Evolutionary conservation across 2,329 filamentous ascomycete species (phyloP), one percentile per base, ranked within the genome.

Genomic region (Eutypa lata): DNA sequence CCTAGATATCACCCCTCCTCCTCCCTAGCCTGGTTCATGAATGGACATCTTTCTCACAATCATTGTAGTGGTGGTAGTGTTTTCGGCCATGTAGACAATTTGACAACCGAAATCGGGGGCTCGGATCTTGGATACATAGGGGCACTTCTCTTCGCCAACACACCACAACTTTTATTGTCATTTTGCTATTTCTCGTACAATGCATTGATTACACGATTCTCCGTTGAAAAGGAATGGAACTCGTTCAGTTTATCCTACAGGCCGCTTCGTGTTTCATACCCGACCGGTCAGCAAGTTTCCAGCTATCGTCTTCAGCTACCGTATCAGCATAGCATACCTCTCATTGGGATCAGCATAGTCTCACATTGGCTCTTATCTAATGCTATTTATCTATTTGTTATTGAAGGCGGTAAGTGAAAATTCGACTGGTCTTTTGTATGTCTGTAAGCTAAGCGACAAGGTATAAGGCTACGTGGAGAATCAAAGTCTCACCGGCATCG

Each of bases 151-250:
- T 22, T 50, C 19, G 50, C 54, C 10, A 63, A 64, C 47, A 8
- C 51, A 1, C 61, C 61, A 6, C 61, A 65, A 24, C 38, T 62
- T 10, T 19, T 63, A 2, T 38, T 64, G 10, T 61, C 60, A 7
- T 33, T 60, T 2, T 57, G 47, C n/a, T 64, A 63, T 28, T 59
- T 65, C 5, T 43, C 56, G 1, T 58, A 62, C 28, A 60, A 63
- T 21, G 28, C 42, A 0, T 40, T 66, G 2, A 58, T 59, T 49
- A 63, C 63, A 1, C 57, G 60, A 3, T 40, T 65, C 1, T 31
- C 38, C 2, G 52, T 46, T 22, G 58, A 65, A 47, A 42, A 58
- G 26, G 62, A 65, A 35, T 64, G 58, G 59, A 57, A 57, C 43
- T 37, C 53, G 7, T 60, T 57, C 40, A 54, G 53, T 45, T 16